A percentile compares a stretch with the other conserved stretches of the same genome.
phyloP scores from a whole-genome alignment of 1,284 basidiomycete species.

The Anthracocystis walkeri region DNA sequence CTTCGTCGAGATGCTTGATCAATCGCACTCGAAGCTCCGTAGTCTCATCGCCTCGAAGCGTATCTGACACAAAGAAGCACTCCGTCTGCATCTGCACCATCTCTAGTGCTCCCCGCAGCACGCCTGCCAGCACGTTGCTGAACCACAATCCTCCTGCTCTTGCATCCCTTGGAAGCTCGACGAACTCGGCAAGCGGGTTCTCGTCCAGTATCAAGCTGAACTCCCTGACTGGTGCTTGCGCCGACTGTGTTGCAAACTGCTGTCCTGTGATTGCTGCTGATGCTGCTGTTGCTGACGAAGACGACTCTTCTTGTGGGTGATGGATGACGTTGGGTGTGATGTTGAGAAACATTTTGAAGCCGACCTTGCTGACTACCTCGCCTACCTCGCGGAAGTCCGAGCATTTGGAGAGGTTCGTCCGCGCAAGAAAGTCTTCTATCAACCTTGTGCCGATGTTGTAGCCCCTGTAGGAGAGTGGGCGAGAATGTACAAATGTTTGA shows the following conservation, averaged over 20 bases:
- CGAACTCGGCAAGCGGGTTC: slow-evolving; percentile 96
- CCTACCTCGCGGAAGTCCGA: slow-evolving; percentile 89
- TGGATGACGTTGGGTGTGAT: slow-evolving; percentile 87
- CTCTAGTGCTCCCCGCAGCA: slow-evolving; percentile 90
- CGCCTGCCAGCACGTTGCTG: slow-evolving; percentile 94
- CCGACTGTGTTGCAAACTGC: slow-evolving; percentile 13
- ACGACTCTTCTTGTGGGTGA: slow-evolving; percentile 63
- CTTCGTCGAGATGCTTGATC: slow-evolving; percentile 92
- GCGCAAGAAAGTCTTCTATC: slow-evolving; percentile 96
- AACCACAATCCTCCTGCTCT: slow-evolving; percentile 83
- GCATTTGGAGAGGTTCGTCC: slow-evolving; percentile 78
- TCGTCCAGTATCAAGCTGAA: slow-evolving; percentile 92
- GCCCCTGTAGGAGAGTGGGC: slow-evolving; percentile 76
- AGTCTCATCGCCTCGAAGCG: slow-evolving; percentile 88
- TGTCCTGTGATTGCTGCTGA: slow-evolving; percentile 15
- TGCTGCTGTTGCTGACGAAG: slow-evolving; percentile 18
- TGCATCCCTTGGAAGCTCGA: slow-evolving; percentile 93
- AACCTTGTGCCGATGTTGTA: slow-evolving; percentile 97
- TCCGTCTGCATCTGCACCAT: slow-evolving; percentile 99
- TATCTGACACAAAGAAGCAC: slow-evolving; percentile 88
- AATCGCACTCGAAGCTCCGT: slow-evolving; percentile 93
- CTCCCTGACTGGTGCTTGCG: slow-evolving; percentile 60
- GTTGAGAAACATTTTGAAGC: slow-evolving; percentile 98
- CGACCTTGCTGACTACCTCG: slow-evolving; percentile 74
- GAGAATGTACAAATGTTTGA: background rate